phyloP scores from a whole-genome alignment of 495 filamentous ascomycete genomes.

The Saxophila tyrrhenica region DNA sequence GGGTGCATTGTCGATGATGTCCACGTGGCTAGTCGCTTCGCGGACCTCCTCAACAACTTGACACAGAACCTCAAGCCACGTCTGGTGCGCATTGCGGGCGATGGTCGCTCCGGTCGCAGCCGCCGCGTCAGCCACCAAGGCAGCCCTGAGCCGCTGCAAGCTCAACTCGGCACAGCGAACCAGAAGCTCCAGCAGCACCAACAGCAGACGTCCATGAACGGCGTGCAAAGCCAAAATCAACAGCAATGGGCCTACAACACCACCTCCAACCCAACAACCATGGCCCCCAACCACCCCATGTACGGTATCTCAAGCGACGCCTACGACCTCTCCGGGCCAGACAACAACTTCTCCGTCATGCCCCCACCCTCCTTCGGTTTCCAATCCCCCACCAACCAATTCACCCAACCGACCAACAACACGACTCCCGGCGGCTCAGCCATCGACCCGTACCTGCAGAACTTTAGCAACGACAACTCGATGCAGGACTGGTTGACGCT shows the following conservation, averaged over 20 bases:
- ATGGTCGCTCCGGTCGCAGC: constrained; percentile 19
- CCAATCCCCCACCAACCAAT: constrained; percentile 14
- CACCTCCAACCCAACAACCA: constrained; percentile 14
- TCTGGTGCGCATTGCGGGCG: constrained; percentile 29
- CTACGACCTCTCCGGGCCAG: constrained; percentile 26
- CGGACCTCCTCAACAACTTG: constrained; percentile 68
- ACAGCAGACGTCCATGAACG: constrained; percentile 1
- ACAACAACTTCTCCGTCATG: constrained; percentile 36
- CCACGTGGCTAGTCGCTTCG: constrained; percentile 86
- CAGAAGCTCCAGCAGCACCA: constrained; percentile 4
- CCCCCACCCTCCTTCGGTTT: constrained; percentile 31
- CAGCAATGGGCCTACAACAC: constrained; percentile 14
- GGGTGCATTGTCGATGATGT: constrained; percentile 90
- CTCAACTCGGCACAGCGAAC: neutral
- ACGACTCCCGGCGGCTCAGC: constrained; percentile 5
- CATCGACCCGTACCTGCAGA: constrained; percentile 1
- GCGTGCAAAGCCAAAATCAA: neutral
- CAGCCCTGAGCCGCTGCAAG: constrained; percentile 2
- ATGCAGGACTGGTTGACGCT: constrained; percentile 38
- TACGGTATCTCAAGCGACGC: constrained; percentile 31
- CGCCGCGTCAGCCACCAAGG: constrained; percentile 7
- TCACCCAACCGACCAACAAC: constrained; percentile 1
- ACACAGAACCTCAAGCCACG: constrained; percentile 29
- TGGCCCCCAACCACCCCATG: constrained; percentile 23
- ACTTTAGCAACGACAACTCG: constrained; percentile 3